A percentile compares a stretch with the other conserved stretches of the same genome.
phyloP scores from a whole-genome alignment of 345 rosid genomes.

The Diplotaxis tenuifolia region DNA sequence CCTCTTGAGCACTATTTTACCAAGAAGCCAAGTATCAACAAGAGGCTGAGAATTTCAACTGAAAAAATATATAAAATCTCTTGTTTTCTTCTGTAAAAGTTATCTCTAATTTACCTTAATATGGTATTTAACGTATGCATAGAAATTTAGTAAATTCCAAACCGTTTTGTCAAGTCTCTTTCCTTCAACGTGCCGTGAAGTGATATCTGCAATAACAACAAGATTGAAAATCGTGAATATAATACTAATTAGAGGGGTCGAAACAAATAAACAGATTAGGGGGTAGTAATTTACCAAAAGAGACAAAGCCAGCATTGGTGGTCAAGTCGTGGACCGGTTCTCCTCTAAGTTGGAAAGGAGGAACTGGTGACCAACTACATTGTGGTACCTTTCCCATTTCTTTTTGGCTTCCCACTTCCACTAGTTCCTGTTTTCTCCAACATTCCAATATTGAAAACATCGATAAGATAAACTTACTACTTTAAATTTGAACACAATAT shows the following conservation, averaged over 20 bases:
- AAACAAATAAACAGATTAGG: background rate
- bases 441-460: background rate
- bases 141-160: constrained; percentile 80
- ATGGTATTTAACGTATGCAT: constrained; percentile 71
- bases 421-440: constrained; percentile 54
- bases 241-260: constrained; percentile 3
- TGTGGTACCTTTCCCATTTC: constrained; percentile 78
- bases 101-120: constrained; percentile 55
- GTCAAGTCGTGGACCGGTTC: constrained; percentile 72
- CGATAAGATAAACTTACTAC: background rate
- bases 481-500: background rate
- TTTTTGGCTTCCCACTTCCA: constrained; percentile 65
- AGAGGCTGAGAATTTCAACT: background rate
- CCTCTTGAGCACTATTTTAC: constrained; percentile 70
- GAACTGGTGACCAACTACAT: constrained; percentile 85
- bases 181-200: constrained; percentile 59
- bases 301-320: constrained; percentile 82
- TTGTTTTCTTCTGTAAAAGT: background rate
- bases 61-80: background rate
- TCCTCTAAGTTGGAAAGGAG: constrained; percentile 83
- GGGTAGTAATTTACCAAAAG: constrained; percentile 53
- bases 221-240: background rate
- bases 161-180: constrained; percentile 70
- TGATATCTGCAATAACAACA: constrained; percentile 52
- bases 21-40: background rate